These are phyloP conservation scores for Leonotis leonurus DNA, from an alignment of 257 asterid species.

Conservation along the genomic window DNA sequence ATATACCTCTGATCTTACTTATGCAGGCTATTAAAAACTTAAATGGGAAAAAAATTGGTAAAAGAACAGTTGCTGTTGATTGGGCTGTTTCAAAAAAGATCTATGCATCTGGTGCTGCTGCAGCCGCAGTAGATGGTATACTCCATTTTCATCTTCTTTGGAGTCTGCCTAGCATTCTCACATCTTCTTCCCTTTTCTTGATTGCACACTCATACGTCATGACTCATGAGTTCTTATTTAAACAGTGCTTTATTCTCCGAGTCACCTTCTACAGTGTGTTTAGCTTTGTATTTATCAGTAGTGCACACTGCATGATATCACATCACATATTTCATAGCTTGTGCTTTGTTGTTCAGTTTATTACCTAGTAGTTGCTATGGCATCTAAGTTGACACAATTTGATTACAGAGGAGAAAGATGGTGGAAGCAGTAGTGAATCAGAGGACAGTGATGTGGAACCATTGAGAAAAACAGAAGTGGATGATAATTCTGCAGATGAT, in stretches of 20 bases:
- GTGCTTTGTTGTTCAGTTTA: neutral
- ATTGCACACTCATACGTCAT: neutral
- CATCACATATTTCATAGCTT: neutral
- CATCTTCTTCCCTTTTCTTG: neutral
- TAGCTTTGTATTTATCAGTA: neutral
- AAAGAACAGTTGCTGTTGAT: constrained; percentile 87
- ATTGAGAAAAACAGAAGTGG: constrained; percentile 29
- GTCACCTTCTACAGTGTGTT: neutral
- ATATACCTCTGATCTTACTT: neutral
- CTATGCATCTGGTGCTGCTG: constrained; percentile 50
- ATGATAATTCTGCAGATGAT: constrained; percentile 33
- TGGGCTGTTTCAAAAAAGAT: constrained; percentile 85
- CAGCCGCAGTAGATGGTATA: constrained; percentile 48
- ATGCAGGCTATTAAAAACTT: constrained; percentile 71
- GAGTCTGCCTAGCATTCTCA: neutral
- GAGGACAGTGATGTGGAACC: constrained; percentile 42
- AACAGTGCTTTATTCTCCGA: neutral
- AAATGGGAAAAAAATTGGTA: constrained; percentile 65
- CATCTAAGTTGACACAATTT: neutral
- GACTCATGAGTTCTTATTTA: neutral
- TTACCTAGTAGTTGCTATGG: neutral
- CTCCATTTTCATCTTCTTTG: constrained; percentile 15
- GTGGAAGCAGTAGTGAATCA: constrained; percentile 37
- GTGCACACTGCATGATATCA: neutral
- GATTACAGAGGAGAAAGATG: constrained; percentile 43